Evolutionary conservation across 192 early-diverging fungal genomes (phyloP).

Genomic region (Entophlyctis luteolus): DNA sequence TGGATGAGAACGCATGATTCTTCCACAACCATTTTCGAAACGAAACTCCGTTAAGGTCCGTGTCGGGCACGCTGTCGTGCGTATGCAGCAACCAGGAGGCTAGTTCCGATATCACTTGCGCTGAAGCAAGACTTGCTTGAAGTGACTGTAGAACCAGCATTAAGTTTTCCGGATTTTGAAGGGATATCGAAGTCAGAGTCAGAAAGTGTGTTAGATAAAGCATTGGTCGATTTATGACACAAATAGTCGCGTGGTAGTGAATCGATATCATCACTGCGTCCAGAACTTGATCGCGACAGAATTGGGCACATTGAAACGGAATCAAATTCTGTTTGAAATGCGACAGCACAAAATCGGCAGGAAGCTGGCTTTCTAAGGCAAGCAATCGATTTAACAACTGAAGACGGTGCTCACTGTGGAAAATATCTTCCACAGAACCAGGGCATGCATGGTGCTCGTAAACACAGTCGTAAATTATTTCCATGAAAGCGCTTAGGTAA

Average conservation of each 20-base stretch:
- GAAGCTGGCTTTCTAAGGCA: neutral
- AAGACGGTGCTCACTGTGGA: too few relatives aligned
- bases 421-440: neutral
- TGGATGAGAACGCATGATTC: neutral
- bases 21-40: neutral
- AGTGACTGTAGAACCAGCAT: neutral
- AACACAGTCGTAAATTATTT: neutral
- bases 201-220: slow-evolving; percentile 2
- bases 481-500: neutral
- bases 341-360: neutral
- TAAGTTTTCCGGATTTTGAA: neutral
- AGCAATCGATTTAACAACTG: neutral
- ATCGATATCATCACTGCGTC: neutral
- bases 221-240: neutral
- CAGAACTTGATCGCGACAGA: neutral
- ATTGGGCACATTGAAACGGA: neutral
- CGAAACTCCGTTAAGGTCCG: neutral
- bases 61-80: neutral
- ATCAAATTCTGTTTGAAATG: neutral
- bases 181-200: neutral
- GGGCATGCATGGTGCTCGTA: neutral
- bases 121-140: neutral
- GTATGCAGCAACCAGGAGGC: neutral
- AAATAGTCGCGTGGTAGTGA: neutral
- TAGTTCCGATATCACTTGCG: neutral